Evolutionary conservation across 345 rosid species (phyloP), one percentile per base, ranked within the genome.

Genomic region (Salix dunnii): DNA sequence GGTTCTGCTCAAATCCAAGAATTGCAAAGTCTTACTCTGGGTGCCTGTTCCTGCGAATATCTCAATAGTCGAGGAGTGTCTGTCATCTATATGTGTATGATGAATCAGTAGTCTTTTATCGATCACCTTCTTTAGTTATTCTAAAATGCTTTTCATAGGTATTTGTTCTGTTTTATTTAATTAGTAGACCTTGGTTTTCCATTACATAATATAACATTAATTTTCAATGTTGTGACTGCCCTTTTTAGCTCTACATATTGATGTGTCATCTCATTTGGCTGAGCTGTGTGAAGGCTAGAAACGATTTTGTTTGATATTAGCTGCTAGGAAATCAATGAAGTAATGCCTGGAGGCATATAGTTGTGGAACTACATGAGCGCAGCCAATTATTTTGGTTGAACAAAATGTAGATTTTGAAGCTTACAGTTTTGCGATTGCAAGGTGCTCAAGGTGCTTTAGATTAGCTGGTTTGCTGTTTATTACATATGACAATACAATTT

Each of bases 41-140:
- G 72, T 61, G 61, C 81, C 72, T 49, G 38, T 61, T 70, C 43
- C 73, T 73, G 62, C 58, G 55, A 12, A 74, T 68, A 30, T 75
- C 35, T 77, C 36, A 67, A 67, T 61, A 72, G 77, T 72, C 83
- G 20, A 80, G 89, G 83, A 78, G 82, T 77, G 81, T 67, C 73
- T 62, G 38, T 82, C 83, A 78, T 76, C 80, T 70, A 63, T 73
- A 69, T 79, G 77, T 77, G 82, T 81, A 80, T 83, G 70, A 77
- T 70, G 38, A 77, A 78, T 75, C 77, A 83, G 79, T 82, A 77
- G 78, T 78, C 67, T 80, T 79, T 82, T 82, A 77, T 79, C 78
- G 55, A 67, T 77, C 71, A 80, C 71, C 81, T 76, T 84, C 76
- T 84, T 84, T 84, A 84, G 86, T 80, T 63, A 78, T 78, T 82